These are phyloP conservation scores for Aureobasidium melanogenum DNA, from an alignment of 2,329 filamentous ascomycete genomes.

Conservation along the genomic window DNA sequence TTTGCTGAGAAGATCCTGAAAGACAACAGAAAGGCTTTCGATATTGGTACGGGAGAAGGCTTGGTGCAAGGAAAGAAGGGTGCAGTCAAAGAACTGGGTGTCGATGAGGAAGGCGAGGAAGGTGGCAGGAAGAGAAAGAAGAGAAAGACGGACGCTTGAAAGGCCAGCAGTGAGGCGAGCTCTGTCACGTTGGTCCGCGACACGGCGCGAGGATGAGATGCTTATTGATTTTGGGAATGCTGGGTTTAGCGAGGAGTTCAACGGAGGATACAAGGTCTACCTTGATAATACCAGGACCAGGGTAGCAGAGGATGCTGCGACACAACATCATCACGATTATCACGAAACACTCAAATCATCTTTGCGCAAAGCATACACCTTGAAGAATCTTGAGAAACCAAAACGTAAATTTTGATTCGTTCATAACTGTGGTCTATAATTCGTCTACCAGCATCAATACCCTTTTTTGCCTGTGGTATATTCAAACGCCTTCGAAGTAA, in stretches of 20 bases:
- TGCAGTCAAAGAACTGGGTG: slow-evolving; percentile 48
- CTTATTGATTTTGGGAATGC: not conserved
- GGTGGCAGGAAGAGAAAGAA: slow-evolving; percentile 24
- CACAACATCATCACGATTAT: not conserved
- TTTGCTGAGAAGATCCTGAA: slow-evolving; percentile 84
- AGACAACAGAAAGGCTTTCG: slow-evolving; percentile 66
- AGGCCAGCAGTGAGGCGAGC: not conserved
- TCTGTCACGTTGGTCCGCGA: not conserved
- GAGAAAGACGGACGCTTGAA: slow-evolving; percentile 21
- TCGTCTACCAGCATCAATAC: not conserved
- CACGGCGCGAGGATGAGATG: not conserved
- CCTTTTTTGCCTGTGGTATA: not conserved
- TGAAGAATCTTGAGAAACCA: not conserved
- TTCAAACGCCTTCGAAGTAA: slow-evolving; percentile 1
- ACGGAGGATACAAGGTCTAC: not conserved
- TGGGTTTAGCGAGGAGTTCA: not conserved
- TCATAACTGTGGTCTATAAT: slow-evolving; percentile 3
- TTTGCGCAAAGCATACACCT: not conserved
- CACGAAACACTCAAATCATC: not conserved
- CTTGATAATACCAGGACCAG: not conserved
- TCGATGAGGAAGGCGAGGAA: slow-evolving; percentile 34
- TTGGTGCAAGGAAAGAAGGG: slow-evolving; percentile 39
- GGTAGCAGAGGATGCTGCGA: not conserved
- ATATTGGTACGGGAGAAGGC: slow-evolving; percentile 56
- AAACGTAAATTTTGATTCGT: slow-evolving; percentile 1